Conservation (phyloP, 2,329 filamentous ascomycete genomes). For the Colletotrichum magnum region DNA sequence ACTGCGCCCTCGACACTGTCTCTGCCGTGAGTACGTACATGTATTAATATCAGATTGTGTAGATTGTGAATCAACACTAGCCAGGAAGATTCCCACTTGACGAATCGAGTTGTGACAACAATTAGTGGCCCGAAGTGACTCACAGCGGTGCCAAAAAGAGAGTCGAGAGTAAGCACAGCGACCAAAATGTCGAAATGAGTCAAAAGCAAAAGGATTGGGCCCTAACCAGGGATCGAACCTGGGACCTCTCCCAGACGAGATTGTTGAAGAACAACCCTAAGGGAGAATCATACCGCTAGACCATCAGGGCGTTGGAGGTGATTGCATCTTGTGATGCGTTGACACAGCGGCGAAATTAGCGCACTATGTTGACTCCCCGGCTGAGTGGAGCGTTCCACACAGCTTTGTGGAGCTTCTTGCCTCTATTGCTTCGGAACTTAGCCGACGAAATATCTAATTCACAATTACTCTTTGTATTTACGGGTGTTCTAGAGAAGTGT, state of each 20-base stretch:
- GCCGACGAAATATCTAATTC: no score
- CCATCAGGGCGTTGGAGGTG: not conserved
- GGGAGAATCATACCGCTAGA: conserved; percentile 9
- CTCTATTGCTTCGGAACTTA: no score
- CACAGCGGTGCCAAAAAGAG: not conserved
- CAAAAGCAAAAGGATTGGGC: not conserved
- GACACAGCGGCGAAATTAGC: not conserved
- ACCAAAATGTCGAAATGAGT: not conserved
- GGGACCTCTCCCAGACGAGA: not conserved
- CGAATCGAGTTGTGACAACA: not conserved
- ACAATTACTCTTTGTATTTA: no score
- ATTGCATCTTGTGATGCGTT: not conserved
- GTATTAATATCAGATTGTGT: no score
- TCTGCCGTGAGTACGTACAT: no score
- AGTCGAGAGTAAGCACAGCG: not conserved
- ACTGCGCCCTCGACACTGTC: no score
- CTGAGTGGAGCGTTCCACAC: conserved; percentile 3
- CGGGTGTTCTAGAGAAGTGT: no score
- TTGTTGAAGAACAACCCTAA: not conserved
- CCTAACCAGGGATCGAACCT: conserved; percentile 9
- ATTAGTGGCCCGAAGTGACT: not conserved
- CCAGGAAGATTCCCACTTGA: no score
- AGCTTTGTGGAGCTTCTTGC: no score
- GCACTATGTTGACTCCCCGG: not conserved
- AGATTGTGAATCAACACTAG: no score